Evolutionary conservation across 441 rosid species (phyloP).

Genomic region (Euphorbia schlechtendalii): DNA sequence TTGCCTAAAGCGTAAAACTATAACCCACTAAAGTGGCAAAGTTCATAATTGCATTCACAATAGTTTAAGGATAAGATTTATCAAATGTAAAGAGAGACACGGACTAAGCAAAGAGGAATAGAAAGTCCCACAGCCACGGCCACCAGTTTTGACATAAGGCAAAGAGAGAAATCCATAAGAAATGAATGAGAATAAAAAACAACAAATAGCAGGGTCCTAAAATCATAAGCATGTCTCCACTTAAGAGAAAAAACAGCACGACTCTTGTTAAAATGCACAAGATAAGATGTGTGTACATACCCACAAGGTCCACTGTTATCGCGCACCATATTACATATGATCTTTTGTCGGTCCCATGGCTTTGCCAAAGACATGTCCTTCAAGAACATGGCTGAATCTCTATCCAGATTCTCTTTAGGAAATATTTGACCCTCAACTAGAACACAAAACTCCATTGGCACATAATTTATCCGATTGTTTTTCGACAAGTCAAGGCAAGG

Average conservation of each 20-base stretch:
- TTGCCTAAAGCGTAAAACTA: neutral
- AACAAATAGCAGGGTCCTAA: neutral
- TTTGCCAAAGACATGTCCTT: conserved; percentile 43
- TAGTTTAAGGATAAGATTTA: neutral
- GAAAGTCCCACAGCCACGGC: neutral
- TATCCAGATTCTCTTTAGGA: conserved; percentile 53
- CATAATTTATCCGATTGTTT: conserved; percentile 33
- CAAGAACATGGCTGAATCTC: conserved; percentile 31
- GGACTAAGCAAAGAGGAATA: neutral
- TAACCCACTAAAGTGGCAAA: neutral
- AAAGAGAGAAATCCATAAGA: neutral
- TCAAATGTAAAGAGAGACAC: neutral
- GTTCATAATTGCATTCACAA: neutral
- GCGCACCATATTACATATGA: conserved; percentile 41
- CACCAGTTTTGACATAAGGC: neutral
- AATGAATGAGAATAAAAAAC: neutral
- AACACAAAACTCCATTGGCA: conserved; percentile 73
- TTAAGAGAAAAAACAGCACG: neutral
- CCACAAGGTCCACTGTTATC: conserved; percentile 53
- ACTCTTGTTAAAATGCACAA: neutral
- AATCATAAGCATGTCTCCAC: neutral
- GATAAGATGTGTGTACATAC: conserved; percentile 30
- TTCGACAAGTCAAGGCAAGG: conserved; percentile 71
- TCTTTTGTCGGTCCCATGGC: conserved; percentile 35
- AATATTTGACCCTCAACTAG: conserved; percentile 67